Evolutionary conservation across 768 basidiomycete genomes (phyloP).

Genomic region (Suillus subaureus): DNA sequence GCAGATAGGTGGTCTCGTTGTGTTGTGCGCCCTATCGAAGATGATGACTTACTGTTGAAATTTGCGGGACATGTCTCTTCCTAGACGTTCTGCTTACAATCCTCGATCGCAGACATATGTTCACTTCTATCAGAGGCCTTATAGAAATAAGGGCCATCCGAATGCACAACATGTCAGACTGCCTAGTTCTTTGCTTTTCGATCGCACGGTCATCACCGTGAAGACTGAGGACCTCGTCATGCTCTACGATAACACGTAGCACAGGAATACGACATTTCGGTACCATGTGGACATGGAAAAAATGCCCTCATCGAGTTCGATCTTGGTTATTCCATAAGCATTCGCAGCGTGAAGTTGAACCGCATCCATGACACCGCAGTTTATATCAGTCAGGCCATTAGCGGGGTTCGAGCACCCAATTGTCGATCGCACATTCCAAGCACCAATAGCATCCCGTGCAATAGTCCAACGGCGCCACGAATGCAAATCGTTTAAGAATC

Average conservation of each 20-base stretch:
- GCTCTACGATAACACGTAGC: not conserved
- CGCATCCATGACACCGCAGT: not conserved
- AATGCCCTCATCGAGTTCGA: not conserved
- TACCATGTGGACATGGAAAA: not conserved
- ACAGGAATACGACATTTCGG: not conserved
- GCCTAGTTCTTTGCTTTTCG: not conserved
- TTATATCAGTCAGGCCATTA: not conserved
- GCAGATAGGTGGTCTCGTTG: slow-evolving; percentile 56
- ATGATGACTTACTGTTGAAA: slow-evolving; percentile 49
- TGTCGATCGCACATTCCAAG: not conserved
- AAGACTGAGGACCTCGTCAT: not conserved
- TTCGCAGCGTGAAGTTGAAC: not conserved
- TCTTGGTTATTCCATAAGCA: not conserved
- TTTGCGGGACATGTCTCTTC: slow-evolving; percentile 17
- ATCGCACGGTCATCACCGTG: not conserved
- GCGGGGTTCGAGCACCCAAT: not conserved
- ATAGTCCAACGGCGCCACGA: not conserved
- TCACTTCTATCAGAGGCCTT: not conserved
- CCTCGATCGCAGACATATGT: not conserved
- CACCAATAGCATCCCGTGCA: not conserved
- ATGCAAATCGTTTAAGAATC: not conserved
- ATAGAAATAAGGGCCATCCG: not conserved
- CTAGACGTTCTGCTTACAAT: not conserved
- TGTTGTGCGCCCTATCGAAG: slow-evolving; percentile 47
- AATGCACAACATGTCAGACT: not conserved